A percentile compares a stretch with the other conserved stretches of the same genome.
Evolutionary conservation across 768 basidiomycete species (phyloP).

Genomic region (Amanita fuliginea): DNA sequence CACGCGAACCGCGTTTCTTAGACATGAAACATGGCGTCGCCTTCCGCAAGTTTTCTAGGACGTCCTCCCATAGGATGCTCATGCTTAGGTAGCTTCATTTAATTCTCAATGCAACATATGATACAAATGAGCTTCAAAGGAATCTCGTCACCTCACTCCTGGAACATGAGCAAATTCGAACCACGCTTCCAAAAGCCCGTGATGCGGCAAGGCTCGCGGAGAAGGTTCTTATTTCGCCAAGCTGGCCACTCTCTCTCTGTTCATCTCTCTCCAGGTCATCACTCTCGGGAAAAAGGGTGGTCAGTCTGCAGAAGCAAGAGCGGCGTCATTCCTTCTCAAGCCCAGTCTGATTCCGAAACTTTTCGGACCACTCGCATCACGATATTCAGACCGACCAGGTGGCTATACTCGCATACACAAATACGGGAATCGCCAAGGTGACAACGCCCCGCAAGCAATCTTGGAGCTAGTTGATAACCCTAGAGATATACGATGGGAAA

Average conservation of each 20-base stretch:
- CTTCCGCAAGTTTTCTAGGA: constrained; percentile 86
- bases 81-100: constrained; percentile 66
- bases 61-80: constrained; percentile 83
- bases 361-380: constrained; percentile 66
- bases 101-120: background rate
- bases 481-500: constrained; percentile 76
- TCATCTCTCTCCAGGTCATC: constrained; percentile 51
- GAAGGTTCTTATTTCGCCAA: constrained; percentile 40
- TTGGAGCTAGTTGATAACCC: constrained; percentile 95
- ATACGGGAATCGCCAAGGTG: constrained; percentile 81
- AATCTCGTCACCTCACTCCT: constrained; percentile 92
- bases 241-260: background rate
- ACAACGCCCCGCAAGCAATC: constrained; percentile 89
- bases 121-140: constrained; percentile 27
- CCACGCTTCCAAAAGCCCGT: constrained; percentile 90
- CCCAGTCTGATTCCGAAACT: constrained; percentile 68
- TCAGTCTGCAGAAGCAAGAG: constrained; percentile 56
- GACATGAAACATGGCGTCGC: constrained; percentile 91
- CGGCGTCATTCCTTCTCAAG: constrained; percentile 71
- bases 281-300: constrained; percentile 84
- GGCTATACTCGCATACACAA: constrained; percentile 95
- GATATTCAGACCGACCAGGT: constrained; percentile 76
- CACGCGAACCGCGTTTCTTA: too few relatives aligned
- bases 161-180: constrained; percentile 92
- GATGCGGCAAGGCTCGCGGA: constrained; percentile 88